Percentiles rank a stretch among this genome's conserved stretches.
These are phyloP conservation scores for Diplodia corticola DNA, from an alignment of 2,329 filamentous ascomycete species.

Conservation along the genomic window DNA sequence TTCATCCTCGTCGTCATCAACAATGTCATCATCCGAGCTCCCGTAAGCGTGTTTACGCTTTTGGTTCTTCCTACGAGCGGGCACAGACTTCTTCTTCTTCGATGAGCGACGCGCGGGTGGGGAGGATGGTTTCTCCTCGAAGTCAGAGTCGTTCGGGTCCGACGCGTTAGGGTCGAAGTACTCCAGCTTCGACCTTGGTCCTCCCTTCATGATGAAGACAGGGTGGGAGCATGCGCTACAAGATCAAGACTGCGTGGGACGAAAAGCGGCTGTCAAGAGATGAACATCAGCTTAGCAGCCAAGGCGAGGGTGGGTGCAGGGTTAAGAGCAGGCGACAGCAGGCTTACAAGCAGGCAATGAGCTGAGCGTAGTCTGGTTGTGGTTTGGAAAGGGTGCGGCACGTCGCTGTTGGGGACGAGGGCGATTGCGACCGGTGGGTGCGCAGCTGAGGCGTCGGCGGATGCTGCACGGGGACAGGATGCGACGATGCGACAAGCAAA, in stretches of 20 bases:
- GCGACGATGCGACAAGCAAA: not conserved
- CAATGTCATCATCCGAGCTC: slow-evolving; percentile 38
- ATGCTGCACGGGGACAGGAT: slow-evolving; percentile 6
- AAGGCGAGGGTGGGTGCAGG: not conserved
- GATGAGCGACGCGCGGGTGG: slow-evolving; percentile 1
- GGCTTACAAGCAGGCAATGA: slow-evolving; percentile 2
- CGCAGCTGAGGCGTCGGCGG: slow-evolving; percentile 16
- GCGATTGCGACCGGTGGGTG: slow-evolving; percentile 15
- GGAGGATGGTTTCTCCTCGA: slow-evolving; percentile 27
- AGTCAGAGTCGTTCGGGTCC: slow-evolving; percentile 42
- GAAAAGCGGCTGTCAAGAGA: not conserved
- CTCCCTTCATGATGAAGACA: slow-evolving; percentile 33
- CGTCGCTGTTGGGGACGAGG: not conserved
- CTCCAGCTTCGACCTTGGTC: slow-evolving; percentile 39
- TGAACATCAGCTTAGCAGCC: not conserved
- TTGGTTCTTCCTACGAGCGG: slow-evolving; percentile 33
- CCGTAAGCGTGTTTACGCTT: slow-evolving; percentile 38
- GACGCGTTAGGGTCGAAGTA: slow-evolving; percentile 41
- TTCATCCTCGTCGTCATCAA: slow-evolving; percentile 50
- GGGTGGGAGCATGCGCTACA: not conserved
- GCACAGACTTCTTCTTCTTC: slow-evolving; percentile 34
- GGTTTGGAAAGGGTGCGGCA: not conserved
- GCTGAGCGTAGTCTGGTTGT: not conserved
- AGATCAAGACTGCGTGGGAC: not conserved
- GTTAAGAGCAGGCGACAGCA: no score